A percentile compares a stretch with the other conserved stretches of the same genome.
phyloP scores from a whole-genome alignment of 2,329 filamentous ascomycete genomes.

The Exophiala bonariae region DNA sequence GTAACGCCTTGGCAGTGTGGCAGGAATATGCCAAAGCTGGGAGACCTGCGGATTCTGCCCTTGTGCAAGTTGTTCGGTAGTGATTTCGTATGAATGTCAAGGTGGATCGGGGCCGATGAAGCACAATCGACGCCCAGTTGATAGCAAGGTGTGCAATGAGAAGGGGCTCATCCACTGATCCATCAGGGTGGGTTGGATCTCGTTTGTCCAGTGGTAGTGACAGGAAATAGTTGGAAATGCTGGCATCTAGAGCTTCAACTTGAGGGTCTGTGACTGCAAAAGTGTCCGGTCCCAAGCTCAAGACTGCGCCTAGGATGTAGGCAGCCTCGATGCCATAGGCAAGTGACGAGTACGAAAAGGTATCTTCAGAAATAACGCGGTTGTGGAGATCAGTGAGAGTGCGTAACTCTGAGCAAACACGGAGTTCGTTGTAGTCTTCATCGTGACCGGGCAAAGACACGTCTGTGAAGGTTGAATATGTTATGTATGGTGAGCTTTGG shows the following conservation, averaged over 20 bases:
- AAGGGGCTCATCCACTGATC: slow-evolving; percentile 69
- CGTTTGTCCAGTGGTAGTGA: slow-evolving; percentile 73
- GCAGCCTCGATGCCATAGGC: slow-evolving; percentile 80
- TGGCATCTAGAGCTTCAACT: slow-evolving; percentile 59
- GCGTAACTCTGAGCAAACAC: slow-evolving; percentile 58
- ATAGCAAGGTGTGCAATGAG: slow-evolving; percentile 41
- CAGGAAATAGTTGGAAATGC: slow-evolving; percentile 72
- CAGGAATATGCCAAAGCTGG: slow-evolving; percentile 25
- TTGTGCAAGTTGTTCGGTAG: slow-evolving; percentile 69
- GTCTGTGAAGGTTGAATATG: slow-evolving; percentile 71
- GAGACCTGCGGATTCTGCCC: slow-evolving; percentile 22
- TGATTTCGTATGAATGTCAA: slow-evolving; percentile 59
- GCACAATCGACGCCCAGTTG: slow-evolving; percentile 61
- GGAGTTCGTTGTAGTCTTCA: slow-evolving; percentile 54
- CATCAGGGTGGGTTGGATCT: slow-evolving; percentile 67
- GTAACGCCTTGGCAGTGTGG: slow-evolving; percentile 67
- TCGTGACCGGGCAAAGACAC: slow-evolving; percentile 82
- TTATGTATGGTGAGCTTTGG: slow-evolving; percentile 28
- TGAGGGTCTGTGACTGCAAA: slow-evolving; percentile 39
- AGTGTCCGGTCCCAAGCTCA: slow-evolving; percentile 44
- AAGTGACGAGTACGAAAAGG: slow-evolving; percentile 76
- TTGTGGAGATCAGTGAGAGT: slow-evolving; percentile 62
- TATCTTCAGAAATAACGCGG: slow-evolving; percentile 69
- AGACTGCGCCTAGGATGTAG: slow-evolving; percentile 74
- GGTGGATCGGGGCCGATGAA: slow-evolving; percentile 78